Evolutionary conservation across 257 asterid genomes (phyloP).

Genomic region (Nicotiana paniculata): DNA sequence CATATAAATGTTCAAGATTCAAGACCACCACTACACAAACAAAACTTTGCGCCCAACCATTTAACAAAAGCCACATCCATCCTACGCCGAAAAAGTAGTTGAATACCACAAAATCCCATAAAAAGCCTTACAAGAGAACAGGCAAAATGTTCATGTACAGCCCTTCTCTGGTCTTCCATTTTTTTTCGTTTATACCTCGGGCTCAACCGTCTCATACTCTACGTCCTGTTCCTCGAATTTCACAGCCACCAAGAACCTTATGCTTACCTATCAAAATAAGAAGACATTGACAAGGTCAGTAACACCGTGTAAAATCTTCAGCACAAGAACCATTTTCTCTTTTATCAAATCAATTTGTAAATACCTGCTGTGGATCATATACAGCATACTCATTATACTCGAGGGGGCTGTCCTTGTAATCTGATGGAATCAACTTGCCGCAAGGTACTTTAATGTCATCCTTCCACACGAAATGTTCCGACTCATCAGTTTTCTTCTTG

Average conservation of each 20-base stretch:
- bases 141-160: constrained; percentile 15
- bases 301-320: neutral
- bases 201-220: constrained; percentile 31
- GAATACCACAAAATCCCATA: neutral
- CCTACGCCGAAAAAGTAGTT: neutral
- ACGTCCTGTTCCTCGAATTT: constrained; percentile 66
- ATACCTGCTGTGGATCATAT: constrained; percentile 67
- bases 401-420: constrained; percentile 50
- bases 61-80: neutral
- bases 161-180: neutral
- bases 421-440: constrained; percentile 53
- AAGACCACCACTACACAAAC: neutral
- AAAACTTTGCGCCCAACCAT: neutral
- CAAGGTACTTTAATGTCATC: constrained; percentile 74
- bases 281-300: too few species aligned
- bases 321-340: neutral
- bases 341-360: neutral
- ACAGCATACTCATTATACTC: constrained; percentile 85
- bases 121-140: neutral
- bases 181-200: neutral
- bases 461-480: constrained; percentile 76
- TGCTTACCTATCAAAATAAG: constrained; percentile 28
- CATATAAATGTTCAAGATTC: neutral
- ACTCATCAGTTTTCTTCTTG: constrained; percentile 59
- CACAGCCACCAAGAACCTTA: constrained; percentile 70